Conservation (phyloP, 2,329 filamentous ascomycete species). For the Ceratocystis cacaofunesta region DNA sequence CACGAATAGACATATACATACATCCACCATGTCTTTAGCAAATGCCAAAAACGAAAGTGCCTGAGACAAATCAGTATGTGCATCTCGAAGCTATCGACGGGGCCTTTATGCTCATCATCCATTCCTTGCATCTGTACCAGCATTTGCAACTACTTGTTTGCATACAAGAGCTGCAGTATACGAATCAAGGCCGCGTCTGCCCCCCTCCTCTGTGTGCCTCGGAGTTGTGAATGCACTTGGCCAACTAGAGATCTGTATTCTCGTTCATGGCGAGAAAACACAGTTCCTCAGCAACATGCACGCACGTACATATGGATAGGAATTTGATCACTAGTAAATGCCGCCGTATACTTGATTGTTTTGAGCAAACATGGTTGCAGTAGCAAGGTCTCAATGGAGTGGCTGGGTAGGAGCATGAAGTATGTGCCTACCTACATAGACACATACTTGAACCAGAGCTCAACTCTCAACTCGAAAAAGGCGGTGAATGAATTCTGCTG, state of each 20-base stretch:
- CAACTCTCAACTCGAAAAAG: neutral
- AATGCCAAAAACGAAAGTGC: neutral
- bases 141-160: neutral
- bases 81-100: neutral
- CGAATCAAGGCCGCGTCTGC: too few species aligned
- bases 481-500: constrained; percentile 1
- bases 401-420: constrained; percentile 2
- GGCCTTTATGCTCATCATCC: neutral
- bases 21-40: neutral
- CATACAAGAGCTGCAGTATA: neutral
- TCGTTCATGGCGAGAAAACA: too few species aligned
- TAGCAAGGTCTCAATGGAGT: neutral
- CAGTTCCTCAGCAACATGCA: too few species aligned
- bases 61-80: neutral
- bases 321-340: neutral
- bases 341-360: neutral
- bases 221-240: too few species aligned
- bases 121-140: neutral
- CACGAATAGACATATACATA: too few species aligned
- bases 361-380: neutral
- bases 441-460: neutral
- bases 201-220: too few species aligned
- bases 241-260: too few species aligned
- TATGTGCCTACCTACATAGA: neutral
- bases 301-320: neutral